Evolutionary conservation across 805 yeast species (phyloP).

Genomic region (Ascoidea tarda): DNA sequence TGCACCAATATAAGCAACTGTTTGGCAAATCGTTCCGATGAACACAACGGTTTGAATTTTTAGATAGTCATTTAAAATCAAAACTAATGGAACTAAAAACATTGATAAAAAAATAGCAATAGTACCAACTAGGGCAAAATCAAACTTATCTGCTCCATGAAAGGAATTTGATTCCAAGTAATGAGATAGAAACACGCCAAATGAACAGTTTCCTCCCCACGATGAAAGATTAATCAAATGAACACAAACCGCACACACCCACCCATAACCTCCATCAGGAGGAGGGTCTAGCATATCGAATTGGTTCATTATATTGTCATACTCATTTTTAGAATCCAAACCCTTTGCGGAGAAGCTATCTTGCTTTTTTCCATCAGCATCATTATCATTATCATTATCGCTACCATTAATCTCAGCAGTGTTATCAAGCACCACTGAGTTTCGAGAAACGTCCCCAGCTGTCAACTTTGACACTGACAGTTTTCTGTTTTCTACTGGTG

Average conservation of each 20-base stretch:
- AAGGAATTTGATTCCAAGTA: slow-evolving; percentile 38
- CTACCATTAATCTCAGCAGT: too few species aligned
- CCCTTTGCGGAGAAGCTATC: too few species aligned
- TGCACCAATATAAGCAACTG: slow-evolving; percentile 35
- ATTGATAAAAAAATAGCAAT: slow-evolving; percentile 27
- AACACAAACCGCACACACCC: slow-evolving; percentile 44
- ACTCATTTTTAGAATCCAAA: too few species aligned
- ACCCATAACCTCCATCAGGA: slow-evolving; percentile 60
- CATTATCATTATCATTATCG: too few species aligned
- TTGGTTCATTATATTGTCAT: not conserved
- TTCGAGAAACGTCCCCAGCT: too few species aligned
- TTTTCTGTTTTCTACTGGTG: too few species aligned
- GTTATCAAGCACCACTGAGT: too few species aligned
- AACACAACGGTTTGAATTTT: slow-evolving; percentile 11
- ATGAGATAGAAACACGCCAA: slow-evolving; percentile 45
- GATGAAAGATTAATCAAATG: slow-evolving; percentile 39
- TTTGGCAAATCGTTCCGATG: slow-evolving; percentile 27
- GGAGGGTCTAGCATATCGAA: slow-evolving; percentile 19
- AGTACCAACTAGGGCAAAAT: slow-evolving; percentile 59
- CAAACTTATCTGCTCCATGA: slow-evolving; percentile 38
- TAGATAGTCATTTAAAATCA: not conserved
- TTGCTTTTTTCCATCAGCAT: too few species aligned
- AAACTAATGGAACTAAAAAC: slow-evolving; percentile 4
- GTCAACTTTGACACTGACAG: too few species aligned
- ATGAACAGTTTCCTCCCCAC: slow-evolving; percentile 66